These are phyloP conservation scores for Penicillium soppii DNA, from an alignment of 495 filamentous ascomycete species.

Conservation along the genomic window DNA sequence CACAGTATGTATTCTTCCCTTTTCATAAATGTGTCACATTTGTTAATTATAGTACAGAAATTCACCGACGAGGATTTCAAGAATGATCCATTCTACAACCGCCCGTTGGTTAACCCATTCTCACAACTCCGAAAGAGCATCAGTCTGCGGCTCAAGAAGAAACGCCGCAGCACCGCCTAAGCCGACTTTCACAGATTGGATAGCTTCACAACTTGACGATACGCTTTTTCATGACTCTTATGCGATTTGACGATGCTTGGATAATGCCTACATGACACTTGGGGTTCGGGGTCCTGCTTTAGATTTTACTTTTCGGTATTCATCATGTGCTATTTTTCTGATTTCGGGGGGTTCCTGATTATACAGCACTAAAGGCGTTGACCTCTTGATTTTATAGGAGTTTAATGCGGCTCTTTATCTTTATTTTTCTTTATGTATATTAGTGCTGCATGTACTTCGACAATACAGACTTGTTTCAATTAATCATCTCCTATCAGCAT, in stretches of 20 bases:
- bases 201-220: constrained; percentile 8
- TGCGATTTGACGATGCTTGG: not conserved
- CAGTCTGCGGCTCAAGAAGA: constrained; percentile 35
- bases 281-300: constrained; percentile 1
- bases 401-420: not conserved
- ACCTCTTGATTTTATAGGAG: not conserved
- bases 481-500: not conserved
- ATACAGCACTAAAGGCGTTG: not conserved
- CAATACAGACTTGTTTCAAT: not conserved
- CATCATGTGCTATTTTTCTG: not conserved
- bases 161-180: constrained; percentile 28
- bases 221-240: not conserved
- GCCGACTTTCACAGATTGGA: not conserved
- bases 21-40: not conserved
- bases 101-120: constrained; percentile 34
- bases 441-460: not conserved
- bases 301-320: not conserved
- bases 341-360: not conserved
- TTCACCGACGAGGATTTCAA: constrained; percentile 50
- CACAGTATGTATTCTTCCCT: constrained; percentile 20
- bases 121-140: constrained; percentile 32
- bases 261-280: constrained; percentile 2
- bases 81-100: constrained; percentile 47
- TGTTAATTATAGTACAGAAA: constrained; percentile 26
- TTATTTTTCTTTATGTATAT: not conserved